These are phyloP conservation scores for Pichia sp. DNA, from an alignment of 1,139 yeast species.

Conservation along the genomic window DNA sequence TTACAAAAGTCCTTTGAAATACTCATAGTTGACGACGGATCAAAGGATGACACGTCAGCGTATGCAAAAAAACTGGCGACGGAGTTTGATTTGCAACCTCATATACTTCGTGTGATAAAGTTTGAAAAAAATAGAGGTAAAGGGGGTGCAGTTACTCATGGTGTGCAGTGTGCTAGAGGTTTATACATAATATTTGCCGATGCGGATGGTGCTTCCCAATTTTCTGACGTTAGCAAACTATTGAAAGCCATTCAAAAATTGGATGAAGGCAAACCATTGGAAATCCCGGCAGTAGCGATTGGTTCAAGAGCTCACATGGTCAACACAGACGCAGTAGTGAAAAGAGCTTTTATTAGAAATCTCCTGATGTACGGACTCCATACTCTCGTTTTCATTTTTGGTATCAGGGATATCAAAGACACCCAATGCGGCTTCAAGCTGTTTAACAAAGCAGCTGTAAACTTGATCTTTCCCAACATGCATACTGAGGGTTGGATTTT, in stretches of 20 bases:
- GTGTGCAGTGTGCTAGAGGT: conserved; percentile 75
- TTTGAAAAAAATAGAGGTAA: conserved; percentile 81
- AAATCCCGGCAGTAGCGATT: conserved; percentile 60
- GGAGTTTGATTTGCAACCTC: conserved; percentile 48
- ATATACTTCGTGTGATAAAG: conserved; percentile 62
- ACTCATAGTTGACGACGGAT: conserved; percentile 87
- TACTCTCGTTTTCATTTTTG: conserved; percentile 78
- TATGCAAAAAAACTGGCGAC: conserved; percentile 69
- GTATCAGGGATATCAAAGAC: conserved; percentile 80
- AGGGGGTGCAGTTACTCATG: conserved; percentile 98
- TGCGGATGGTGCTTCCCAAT: conserved; percentile 94
- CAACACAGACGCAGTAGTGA: conserved; percentile 91
- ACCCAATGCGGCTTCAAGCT: conserved; percentile 97
- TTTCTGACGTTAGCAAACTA: conserved; percentile 62
- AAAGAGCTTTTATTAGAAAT: conserved; percentile 82
- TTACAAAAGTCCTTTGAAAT: conserved; percentile 47
- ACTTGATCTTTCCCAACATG: conserved; percentile 75
- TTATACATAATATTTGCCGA: conserved; percentile 80
- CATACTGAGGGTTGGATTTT: conserved; percentile 98
- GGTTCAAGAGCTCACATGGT: conserved; percentile 98
- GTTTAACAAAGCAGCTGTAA: conserved; percentile 68
- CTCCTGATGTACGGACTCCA: conserved; percentile 92
- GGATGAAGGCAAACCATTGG: conserved; percentile 29
- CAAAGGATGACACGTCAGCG: conserved; percentile 72
- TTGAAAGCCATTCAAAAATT: conserved; percentile 39